phyloP scores from a whole-genome alignment of 106 monocot genomes.

The Dendrobium chrysotoxum region DNA sequence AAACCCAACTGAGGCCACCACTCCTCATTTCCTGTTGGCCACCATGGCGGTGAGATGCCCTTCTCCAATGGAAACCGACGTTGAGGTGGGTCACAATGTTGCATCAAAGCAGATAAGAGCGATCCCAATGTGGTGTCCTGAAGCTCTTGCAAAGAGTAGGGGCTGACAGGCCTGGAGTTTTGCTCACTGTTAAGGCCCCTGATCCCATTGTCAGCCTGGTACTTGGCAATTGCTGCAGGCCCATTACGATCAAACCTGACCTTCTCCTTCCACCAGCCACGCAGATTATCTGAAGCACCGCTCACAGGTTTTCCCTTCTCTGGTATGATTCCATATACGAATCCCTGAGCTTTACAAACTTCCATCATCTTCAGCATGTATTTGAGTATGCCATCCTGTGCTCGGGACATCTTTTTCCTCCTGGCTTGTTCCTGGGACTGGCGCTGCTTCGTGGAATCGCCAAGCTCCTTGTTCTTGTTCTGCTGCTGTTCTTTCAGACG shows the following conservation, averaged over 20 bases:
- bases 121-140: slow-evolving; percentile 24
- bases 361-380: slow-evolving; percentile 37
- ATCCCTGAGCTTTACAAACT: slow-evolving; percentile 25
- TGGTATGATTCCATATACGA: slow-evolving; percentile 24
- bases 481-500: slow-evolving; percentile 13
- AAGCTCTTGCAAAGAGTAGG: slow-evolving; percentile 18
- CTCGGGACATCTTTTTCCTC: slow-evolving; percentile 27
- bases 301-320: slow-evolving; percentile 25
- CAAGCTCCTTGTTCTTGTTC: not conserved
- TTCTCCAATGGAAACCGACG: slow-evolving; percentile 25
- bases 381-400: slow-evolving; percentile 27
- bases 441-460: slow-evolving; percentile 8
- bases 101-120: slow-evolving; percentile 21
- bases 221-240: slow-evolving; percentile 14
- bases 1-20: slow-evolving; percentile 18
- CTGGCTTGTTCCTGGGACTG: slow-evolving; percentile 21
- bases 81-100: slow-evolving; percentile 26
- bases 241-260: slow-evolving; percentile 24
- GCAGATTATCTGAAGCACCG: slow-evolving; percentile 23
- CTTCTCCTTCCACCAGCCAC: slow-evolving; percentile 27
- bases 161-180: slow-evolving; percentile 15
- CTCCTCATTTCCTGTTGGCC: slow-evolving; percentile 19
- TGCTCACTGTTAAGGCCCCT: slow-evolving; percentile 2
- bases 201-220: slow-evolving; percentile 19
- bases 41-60: slow-evolving; percentile 22